Evolutionary conservation across 1,284 basidiomycete species (phyloP).

Genomic region (Boletus smithii): DNA sequence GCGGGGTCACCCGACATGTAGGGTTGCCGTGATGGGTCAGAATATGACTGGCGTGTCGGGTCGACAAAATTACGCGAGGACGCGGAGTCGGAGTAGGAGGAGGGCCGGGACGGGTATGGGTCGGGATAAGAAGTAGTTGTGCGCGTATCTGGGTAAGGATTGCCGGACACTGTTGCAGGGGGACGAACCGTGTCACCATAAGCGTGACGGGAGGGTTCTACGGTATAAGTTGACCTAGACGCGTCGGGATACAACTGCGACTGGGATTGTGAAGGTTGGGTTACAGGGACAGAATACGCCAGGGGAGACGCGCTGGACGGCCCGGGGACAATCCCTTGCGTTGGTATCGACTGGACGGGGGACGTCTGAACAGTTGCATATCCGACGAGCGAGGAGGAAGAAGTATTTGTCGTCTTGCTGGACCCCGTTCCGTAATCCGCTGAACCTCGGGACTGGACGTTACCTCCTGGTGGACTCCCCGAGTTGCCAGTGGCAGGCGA

Average conservation of each 20-base stretch:
- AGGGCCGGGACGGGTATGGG: constrained; percentile 21
- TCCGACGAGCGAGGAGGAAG: constrained; percentile 30
- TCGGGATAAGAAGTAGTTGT: constrained; percentile 24
- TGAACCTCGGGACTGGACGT: constrained; percentile 26
- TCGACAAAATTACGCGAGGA: constrained; percentile 29
- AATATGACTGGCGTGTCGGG: constrained; percentile 23
- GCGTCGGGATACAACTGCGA: constrained; percentile 28
- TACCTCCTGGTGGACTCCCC: constrained; percentile 30
- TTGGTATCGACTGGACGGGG: constrained; percentile 22
- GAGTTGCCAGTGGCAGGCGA: constrained; percentile 38
- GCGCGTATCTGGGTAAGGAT: constrained; percentile 32
- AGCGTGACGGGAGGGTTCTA: constrained; percentile 24
- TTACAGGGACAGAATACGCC: constrained; percentile 19
- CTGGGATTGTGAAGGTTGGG: constrained; percentile 28
- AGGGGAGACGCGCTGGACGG: constrained; percentile 24
- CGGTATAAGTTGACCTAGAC: constrained; percentile 21
- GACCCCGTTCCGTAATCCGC: constrained; percentile 24
- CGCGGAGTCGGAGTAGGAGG: constrained; percentile 25
- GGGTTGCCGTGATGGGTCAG: constrained; percentile 30
- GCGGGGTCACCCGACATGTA: constrained; percentile 28
- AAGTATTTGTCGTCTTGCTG: constrained; percentile 12
- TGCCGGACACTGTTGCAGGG: constrained; percentile 17
- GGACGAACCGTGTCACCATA: constrained; percentile 25
- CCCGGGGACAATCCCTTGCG: constrained; percentile 20
- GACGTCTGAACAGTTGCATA: constrained; percentile 26